phyloP scores from a whole-genome alignment of 2,329 filamentous ascomycete species.

The Penicillium griseofulvum region DNA sequence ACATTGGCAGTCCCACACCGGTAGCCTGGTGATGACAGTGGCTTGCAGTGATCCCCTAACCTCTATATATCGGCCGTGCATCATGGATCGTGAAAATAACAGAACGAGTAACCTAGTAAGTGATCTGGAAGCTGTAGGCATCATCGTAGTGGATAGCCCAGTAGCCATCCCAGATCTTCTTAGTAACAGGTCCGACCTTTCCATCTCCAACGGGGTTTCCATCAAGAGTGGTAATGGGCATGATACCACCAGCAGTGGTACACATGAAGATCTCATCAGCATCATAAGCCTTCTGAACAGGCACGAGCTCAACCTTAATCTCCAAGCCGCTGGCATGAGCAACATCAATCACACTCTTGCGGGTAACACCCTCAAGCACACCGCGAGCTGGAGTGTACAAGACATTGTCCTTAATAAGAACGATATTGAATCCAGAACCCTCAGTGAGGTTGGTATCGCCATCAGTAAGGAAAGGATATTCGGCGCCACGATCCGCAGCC shows the following conservation, averaged over 20 bases:
- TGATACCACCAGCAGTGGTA: constrained; percentile 54
- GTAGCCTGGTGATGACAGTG: background rate
- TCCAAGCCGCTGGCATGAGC: constrained; percentile 36
- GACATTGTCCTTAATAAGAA: constrained; percentile 46
- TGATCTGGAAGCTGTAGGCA: constrained; percentile 29
- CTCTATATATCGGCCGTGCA: background rate
- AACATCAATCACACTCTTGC: constrained; percentile 50
- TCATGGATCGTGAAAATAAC: background rate
- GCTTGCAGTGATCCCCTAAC: background rate
- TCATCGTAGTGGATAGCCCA: constrained; percentile 50
- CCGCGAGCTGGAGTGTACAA: constrained; percentile 50
- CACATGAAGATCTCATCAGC: constrained; percentile 54
- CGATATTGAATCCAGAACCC: constrained; percentile 52
- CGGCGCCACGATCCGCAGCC: constrained; percentile 47
- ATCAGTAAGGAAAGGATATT: constrained; percentile 52
- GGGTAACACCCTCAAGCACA: constrained; percentile 50
- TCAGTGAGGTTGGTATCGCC: constrained; percentile 52
- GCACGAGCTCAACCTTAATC: constrained; percentile 43
- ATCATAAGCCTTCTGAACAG: constrained; percentile 42
- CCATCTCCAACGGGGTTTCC: constrained; percentile 43
- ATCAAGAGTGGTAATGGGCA: constrained; percentile 52
- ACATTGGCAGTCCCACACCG: background rate
- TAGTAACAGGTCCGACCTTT: constrained; percentile 47
- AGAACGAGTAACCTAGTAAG: background rate
- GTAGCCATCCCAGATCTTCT: constrained; percentile 52